phyloP scores from a whole-genome alignment of 768 basidiomycete genomes.

The Suillus americanus region DNA sequence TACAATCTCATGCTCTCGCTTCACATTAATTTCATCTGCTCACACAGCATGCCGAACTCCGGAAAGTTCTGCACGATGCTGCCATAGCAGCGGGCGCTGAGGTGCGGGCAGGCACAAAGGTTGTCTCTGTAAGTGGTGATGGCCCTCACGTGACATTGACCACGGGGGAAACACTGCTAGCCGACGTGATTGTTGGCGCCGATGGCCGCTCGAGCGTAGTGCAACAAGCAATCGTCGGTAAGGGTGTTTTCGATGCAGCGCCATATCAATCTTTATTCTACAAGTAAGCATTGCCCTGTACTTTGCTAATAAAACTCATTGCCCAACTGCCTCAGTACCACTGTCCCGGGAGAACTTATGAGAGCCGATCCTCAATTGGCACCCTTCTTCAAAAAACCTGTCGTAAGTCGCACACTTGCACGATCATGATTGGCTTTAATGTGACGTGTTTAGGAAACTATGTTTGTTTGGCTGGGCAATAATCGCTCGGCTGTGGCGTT shows the following conservation, averaged over 20 bases:
- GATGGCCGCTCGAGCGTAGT: constrained; percentile 53
- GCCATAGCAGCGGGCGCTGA: constrained; percentile 48
- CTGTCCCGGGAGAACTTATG: constrained; percentile 40
- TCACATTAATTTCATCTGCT: constrained; percentile 5
- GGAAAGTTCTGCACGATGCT: constrained; percentile 44
- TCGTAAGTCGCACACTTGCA: constrained; percentile 15
- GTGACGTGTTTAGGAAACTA: constrained; percentile 9
- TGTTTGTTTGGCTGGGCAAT: constrained; percentile 21
- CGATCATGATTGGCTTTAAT: no score
- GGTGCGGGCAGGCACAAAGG: constrained; percentile 41
- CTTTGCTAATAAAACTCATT: background rate
- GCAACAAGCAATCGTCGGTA: constrained; percentile 32
- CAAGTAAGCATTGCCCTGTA: constrained; percentile 33
- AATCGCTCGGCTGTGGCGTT: constrained; percentile 21
- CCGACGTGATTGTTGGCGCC: constrained; percentile 60
- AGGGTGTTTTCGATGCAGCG: constrained; percentile 27
- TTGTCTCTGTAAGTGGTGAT: constrained; percentile 32
- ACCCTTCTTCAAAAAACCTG: constrained; percentile 23
- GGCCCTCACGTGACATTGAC: constrained; percentile 36
- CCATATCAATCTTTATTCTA: constrained; percentile 40
- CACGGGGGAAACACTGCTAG: constrained; percentile 41
- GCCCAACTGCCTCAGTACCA: constrained; percentile 31
- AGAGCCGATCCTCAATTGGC: constrained; percentile 39
- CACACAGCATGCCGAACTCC: constrained; percentile 52
- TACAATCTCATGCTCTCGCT: constrained; percentile 4